A percentile compares a stretch with the other conserved stretches of the same genome.
Evolutionary conservation across 2,329 filamentous ascomycete species (phyloP).

Genomic region (Helotiales sp.): DNA sequence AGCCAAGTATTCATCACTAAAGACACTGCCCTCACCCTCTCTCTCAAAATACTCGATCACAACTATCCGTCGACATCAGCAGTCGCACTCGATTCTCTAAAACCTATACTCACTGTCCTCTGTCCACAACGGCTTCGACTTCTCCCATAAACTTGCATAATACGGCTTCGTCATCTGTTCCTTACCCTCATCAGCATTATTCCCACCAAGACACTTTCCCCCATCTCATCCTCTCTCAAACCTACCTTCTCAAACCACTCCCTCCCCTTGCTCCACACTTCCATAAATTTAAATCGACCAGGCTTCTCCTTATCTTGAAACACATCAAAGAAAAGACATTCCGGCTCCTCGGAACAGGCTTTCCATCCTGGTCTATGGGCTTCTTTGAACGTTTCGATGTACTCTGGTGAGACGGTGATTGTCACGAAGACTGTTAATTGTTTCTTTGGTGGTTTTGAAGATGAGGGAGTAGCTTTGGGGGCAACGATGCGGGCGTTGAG

Average conservation of each 20-base stretch:
- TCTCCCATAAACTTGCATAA: not conserved
- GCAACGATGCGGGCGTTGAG: slow-evolving; percentile 3
- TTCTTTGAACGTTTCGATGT: slow-evolving; percentile 8
- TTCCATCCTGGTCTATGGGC: slow-evolving; percentile 6
- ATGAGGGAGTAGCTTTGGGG: not conserved
- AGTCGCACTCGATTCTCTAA: not conserved
- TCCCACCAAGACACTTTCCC: too few species aligned
- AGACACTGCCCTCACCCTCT: slow-evolving; percentile 7
- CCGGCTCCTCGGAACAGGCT: not conserved
- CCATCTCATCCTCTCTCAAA: not conserved
- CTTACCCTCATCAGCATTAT: not conserved
- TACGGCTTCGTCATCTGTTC: slow-evolving; percentile 3
- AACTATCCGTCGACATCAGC: not conserved
- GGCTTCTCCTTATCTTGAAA: not conserved
- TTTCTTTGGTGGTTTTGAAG: not conserved
- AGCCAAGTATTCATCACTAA: slow-evolving; percentile 6
- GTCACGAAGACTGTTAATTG: slow-evolving; percentile 12
- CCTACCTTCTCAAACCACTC: slow-evolving; percentile 1
- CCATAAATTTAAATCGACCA: not conserved
- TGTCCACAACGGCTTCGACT: not conserved
- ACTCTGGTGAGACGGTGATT: not conserved
- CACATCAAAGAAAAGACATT: not conserved
- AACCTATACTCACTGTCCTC: not conserved
- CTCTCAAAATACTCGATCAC: slow-evolving; percentile 11
- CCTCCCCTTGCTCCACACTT: not conserved